Base-by-base conservation (phyloP, 1,139 yeast genomes). In the Dujonia santamariae region DNA sequence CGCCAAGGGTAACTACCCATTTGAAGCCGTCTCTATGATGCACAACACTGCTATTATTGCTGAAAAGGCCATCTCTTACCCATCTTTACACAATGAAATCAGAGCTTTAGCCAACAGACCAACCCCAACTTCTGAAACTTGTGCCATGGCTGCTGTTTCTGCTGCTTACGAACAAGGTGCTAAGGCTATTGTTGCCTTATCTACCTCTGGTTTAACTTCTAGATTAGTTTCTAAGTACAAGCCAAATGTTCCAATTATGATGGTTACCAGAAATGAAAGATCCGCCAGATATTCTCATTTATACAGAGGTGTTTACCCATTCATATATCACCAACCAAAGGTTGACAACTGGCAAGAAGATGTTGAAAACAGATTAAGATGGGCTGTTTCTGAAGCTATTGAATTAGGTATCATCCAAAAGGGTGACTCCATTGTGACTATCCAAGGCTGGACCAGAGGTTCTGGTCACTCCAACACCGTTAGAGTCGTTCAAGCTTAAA, bases 381-480 rank as follows among this genome's bases (percentile, higher is more conserved):
- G 86, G 83, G 97, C 96, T 62, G 85, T 92, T 64, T 75, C 81
- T 50, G 90, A 85, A 73, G 97, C 96, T 51, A 75, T 83, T 58
- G 83, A 78, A 48, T 78, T 90, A 56, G 96, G 95, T 50, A 80
- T 92, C 65, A 73, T 92, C 63, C 68, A 72, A 56, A 79, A 80
- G 67, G 96, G 96, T 65, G 97, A 88, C 64, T 74, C 85, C 42
- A 85, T 88, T 55, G 88, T 92, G 51, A 86, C 96, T 59, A 85
- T 92, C 61, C 98, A 92, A 78, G 98, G 98, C 64, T 92, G 96
- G 95, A 86, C 96, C 59, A 85, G 94, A 65, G 98, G 98, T 71
- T 77, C 90, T 47, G 99, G 98, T 61, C 96, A 92, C 80, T 85
- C 98, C 59, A 92, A 92, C 84, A 92, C 98, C 47, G 80, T 92